Percentiles rank a stretch among this genome's conserved stretches.
Evolutionary conservation across 2,329 filamentous ascomycete species (phyloP).

Genomic region (Fusarium devonianum): DNA sequence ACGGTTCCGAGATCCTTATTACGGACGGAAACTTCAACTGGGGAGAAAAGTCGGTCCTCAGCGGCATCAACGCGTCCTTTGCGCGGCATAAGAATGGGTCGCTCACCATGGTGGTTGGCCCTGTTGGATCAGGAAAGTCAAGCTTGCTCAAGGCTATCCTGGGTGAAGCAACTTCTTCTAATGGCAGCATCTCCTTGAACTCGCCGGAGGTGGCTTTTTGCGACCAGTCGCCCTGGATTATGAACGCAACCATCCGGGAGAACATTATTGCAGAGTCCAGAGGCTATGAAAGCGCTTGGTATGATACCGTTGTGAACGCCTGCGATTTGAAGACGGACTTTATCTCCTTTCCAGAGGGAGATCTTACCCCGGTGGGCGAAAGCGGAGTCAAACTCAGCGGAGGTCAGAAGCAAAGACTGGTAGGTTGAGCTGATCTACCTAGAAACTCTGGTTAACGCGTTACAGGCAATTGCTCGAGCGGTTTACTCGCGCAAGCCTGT

Average conservation of each 20-base stretch:
- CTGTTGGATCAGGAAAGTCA: constrained; percentile 45
- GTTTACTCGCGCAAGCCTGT: constrained; percentile 45
- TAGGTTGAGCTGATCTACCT: constrained; percentile 16
- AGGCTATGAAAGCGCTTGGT: constrained; percentile 43
- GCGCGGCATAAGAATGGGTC: constrained; percentile 31
- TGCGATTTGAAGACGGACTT: constrained; percentile 47
- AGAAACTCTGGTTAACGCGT: neutral
- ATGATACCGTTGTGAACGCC: constrained; percentile 43
- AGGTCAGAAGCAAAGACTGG: constrained; percentile 47
- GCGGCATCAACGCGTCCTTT: constrained; percentile 36
- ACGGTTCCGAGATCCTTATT: constrained; percentile 29
- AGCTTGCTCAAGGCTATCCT: constrained; percentile 44
- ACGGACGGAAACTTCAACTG: constrained; percentile 39
- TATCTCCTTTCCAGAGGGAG: constrained; percentile 32
- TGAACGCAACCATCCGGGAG: constrained; percentile 45
- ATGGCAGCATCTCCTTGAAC: constrained; percentile 35
- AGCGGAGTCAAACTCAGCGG: constrained; percentile 47
- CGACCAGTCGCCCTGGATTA: constrained; percentile 45
- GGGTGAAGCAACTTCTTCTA: constrained; percentile 36
- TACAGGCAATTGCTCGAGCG: constrained; percentile 45
- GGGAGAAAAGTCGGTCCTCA: constrained; percentile 39
- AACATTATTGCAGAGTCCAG: constrained; percentile 47
- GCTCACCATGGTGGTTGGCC: constrained; percentile 43
- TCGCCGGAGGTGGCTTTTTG: constrained; percentile 42
- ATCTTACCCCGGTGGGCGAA: constrained; percentile 42